These are phyloP conservation scores for Penicillium griseofulvum DNA, from an alignment of 2,329 filamentous ascomycete genomes.

Conservation along the genomic window DNA sequence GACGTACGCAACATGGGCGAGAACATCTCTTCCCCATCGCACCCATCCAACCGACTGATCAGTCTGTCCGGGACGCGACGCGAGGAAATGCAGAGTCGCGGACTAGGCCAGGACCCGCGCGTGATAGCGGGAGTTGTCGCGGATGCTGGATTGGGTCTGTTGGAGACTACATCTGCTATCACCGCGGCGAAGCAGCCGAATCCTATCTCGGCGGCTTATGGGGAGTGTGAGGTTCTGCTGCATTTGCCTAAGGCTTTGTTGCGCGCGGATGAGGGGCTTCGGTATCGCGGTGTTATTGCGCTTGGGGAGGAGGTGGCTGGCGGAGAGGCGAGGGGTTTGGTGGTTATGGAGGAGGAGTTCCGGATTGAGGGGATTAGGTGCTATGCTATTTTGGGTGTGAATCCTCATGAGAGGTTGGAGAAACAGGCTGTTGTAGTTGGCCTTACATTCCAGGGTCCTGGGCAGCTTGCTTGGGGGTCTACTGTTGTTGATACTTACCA, in stretches of 20 bases:
- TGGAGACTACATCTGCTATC: constrained; percentile 39
- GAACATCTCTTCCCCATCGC: constrained; percentile 14
- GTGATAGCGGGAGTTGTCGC: constrained; percentile 37
- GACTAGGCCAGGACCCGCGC: constrained; percentile 35
- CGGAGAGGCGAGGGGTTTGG: constrained; percentile 24
- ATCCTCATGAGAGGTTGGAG: constrained; percentile 51
- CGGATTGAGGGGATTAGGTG: constrained; percentile 45
- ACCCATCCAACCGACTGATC: constrained; percentile 25
- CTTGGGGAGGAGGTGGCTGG: constrained; percentile 31
- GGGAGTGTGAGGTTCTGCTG: constrained; percentile 38
- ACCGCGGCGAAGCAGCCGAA: constrained; percentile 19
- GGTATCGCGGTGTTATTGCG: constrained; percentile 36
- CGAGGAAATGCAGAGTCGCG: constrained; percentile 30
- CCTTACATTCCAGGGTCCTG: constrained; percentile 37
- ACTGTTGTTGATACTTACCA: constrained; percentile 40
- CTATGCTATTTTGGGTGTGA: constrained; percentile 52
- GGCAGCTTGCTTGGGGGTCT: constrained; percentile 32
- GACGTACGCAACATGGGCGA: constrained; percentile 32
- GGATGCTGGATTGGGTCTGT: constrained; percentile 33
- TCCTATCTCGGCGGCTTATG: constrained; percentile 31
- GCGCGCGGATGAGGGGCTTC: constrained; percentile 44
- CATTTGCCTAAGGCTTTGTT: constrained; percentile 47
- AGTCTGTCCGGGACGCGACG: constrained; percentile 28
- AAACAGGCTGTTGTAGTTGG: constrained; percentile 50
- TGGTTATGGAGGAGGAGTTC: constrained; percentile 39